Evolutionary conservation across 1,284 basidiomycete species (phyloP), one percentile per base, ranked within the genome.

Genomic region (Violaceomyces palustris): DNA sequence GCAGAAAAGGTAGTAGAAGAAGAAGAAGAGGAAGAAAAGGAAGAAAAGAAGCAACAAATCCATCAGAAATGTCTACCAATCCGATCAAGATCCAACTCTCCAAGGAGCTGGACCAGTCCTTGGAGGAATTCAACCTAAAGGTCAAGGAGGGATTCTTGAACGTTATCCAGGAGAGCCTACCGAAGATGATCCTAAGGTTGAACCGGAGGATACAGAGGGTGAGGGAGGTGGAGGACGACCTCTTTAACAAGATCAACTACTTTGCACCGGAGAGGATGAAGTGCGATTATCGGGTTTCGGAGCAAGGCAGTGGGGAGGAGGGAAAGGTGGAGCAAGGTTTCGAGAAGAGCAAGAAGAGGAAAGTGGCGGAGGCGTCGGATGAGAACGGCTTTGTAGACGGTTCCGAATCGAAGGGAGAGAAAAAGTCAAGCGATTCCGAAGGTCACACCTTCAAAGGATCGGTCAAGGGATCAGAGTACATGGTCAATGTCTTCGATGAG

Each of bases 181-280:
- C 57, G 7, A 40, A 37, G n/a, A 60, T 55, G 35, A 50, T 60
- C 39, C 52, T 60, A 23, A 35, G 42, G 23, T 48, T 60, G 42
- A 60, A 55, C 36, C 41, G 34, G 10, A 51, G 45, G 27, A 43
- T 60, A 15, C 45, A 38, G 23, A 23, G 50, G 14, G 29, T 56
- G 27, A 42, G 52, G 14, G 25, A 23, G 29, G 30, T 55, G 29
- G 44, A 52, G 35, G 37, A 37, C 4, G 42, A 43, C 24, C 35
- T 60, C 19, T 45, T 56, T 26, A 52, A 48, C 15, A 55, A 47
- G 23, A 15, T 35, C 18, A 33, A 31, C 27, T 60, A 60, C 46
- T 47, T 55, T 26, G 47, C 51, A 3, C 45, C 57, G 6, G 23
- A 12, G 1, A 15, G 40, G 5, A 23, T 60, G 8, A 39, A 35